Conservation (phyloP, 192 early-diverging fungal species). For the Coemansia sp. region DNA sequence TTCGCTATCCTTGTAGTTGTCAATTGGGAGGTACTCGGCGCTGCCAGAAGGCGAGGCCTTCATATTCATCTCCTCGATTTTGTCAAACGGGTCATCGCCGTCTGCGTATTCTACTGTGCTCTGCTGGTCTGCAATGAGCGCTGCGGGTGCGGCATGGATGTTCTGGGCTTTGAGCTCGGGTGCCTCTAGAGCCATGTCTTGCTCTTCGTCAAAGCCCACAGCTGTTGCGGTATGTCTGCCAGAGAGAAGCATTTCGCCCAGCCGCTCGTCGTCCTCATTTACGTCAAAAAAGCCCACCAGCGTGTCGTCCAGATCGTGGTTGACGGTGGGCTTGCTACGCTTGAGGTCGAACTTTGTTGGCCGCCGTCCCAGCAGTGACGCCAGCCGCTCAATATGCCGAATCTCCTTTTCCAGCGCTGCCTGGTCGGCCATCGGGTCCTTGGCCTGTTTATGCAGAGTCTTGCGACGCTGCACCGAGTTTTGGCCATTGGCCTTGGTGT, state of each 20-base stretch:
- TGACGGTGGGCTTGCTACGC: conserved; percentile 24
- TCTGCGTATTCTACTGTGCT: conserved; percentile 13
- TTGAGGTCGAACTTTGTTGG: conserved; percentile 44
- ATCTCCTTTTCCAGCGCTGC: conserved; percentile 50
- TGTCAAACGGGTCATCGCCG: conserved; percentile 44
- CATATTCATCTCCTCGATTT: conserved; percentile 45
- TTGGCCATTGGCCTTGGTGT: conserved; percentile 20
- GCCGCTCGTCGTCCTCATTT: conserved; percentile 37
- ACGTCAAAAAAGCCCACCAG: conserved; percentile 48
- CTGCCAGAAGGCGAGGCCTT: conserved; percentile 34
- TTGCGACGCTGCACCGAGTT: conserved; percentile 35
- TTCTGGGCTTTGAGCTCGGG: conserved; percentile 42
- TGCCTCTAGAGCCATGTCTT: conserved; percentile 5
- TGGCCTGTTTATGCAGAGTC: conserved; percentile 46
- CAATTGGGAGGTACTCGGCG: conserved; percentile 50
- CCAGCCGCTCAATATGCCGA: conserved; percentile 42
- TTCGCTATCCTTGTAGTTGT: conserved; percentile 20
- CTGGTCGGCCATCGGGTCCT: conserved; percentile 48
- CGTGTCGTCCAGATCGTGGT: conserved; percentile 47
- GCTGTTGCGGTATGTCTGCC: conserved; percentile 11
- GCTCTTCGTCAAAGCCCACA: neutral
- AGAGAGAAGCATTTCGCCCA: conserved; percentile 39
- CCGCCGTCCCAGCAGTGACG: conserved; percentile 49
- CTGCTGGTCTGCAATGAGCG: conserved; percentile 36
- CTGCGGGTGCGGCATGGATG: conserved; percentile 28